phyloP scores from a whole-genome alignment of 352 stramenopile species.

The Globisporangium okanoganense region DNA sequence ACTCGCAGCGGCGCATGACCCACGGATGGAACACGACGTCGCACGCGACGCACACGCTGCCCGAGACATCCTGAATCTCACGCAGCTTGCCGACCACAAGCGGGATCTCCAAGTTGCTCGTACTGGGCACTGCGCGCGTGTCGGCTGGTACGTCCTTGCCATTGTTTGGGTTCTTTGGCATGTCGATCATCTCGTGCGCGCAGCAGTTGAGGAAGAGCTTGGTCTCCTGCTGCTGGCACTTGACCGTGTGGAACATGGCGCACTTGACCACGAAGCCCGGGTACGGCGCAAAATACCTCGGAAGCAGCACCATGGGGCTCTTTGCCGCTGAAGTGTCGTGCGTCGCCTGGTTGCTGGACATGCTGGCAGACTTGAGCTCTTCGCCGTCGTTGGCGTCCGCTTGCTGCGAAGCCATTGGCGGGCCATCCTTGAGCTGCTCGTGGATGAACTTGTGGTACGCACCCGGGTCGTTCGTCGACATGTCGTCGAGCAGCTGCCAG shows the following conservation, averaged over 20 bases:
- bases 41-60: constrained; percentile 39
- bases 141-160: constrained; percentile 52
- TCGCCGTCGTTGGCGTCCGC: neutral
- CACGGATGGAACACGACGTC: constrained; percentile 82
- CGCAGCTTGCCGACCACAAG: constrained; percentile 60
- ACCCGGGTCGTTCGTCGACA: constrained; percentile 61
- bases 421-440: constrained; percentile 73
- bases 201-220: constrained; percentile 87
- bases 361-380: neutral
- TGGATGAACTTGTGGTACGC: constrained; percentile 79
- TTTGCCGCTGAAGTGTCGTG: neutral
- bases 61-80: constrained; percentile 41
- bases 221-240: constrained; percentile 52
- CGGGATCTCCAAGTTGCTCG: constrained; percentile 74
- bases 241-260: constrained; percentile 41
- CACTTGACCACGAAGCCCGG: constrained; percentile 82
- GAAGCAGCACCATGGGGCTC: constrained; percentile 13
- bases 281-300: constrained; percentile 55
- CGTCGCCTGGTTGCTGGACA: constrained; percentile 1
- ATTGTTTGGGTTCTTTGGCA: constrained; percentile 75
- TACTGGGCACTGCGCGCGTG: constrained; percentile 55
- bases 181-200: constrained; percentile 61
- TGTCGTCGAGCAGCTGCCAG: constrained; percentile 73
- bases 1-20: constrained; percentile 65
- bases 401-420: constrained; percentile 18